A percentile compares a stretch with the other conserved stretches of the same genome.
These are phyloP conservation scores for Geotrichum aggregatum DNA, from an alignment of 1,139 yeast species.

Conservation along the genomic window DNA sequence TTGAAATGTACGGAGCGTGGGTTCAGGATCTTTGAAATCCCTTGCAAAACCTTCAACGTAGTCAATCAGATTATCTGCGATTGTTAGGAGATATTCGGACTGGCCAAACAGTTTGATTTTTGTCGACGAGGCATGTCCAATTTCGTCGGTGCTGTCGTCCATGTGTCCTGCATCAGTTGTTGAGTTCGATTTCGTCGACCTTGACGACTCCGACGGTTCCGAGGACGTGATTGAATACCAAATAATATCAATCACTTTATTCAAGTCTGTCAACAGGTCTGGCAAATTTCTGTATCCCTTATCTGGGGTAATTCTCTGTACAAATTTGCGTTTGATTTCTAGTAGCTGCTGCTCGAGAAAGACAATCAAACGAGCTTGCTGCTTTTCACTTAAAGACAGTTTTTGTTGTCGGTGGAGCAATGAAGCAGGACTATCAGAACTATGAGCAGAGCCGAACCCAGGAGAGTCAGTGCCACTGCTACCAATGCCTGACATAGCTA, in stretches of 20 bases:
- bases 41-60: slow-evolving; percentile 34
- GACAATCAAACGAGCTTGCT: slow-evolving; percentile 13
- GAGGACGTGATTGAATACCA: slow-evolving; percentile 51
- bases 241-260: slow-evolving; percentile 48
- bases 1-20: slow-evolving; percentile 15
- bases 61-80: slow-evolving; percentile 66
- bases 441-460: too few species aligned
- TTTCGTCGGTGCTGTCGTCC: too few species aligned
- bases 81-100: slow-evolving; percentile 53
- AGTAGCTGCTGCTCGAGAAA: slow-evolving; percentile 17
- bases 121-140: not conserved
- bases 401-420: too few species aligned
- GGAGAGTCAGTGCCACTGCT: too few species aligned
- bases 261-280: slow-evolving; percentile 47
- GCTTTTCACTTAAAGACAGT: slow-evolving; percentile 18
- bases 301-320: slow-evolving; percentile 17
- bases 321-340: slow-evolving; percentile 21
- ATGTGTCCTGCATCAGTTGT: not conserved
- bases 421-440: too few species aligned
- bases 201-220: slow-evolving; percentile 8
- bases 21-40: slow-evolving; percentile 17
- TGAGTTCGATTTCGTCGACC: not conserved
- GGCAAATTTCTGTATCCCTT: slow-evolving; percentile 41
- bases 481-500: too few species aligned
- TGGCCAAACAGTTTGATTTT: slow-evolving; percentile 47